Conservation (phyloP, 1,139 yeast genomes). For the Lodderomyces theae region DNA sequence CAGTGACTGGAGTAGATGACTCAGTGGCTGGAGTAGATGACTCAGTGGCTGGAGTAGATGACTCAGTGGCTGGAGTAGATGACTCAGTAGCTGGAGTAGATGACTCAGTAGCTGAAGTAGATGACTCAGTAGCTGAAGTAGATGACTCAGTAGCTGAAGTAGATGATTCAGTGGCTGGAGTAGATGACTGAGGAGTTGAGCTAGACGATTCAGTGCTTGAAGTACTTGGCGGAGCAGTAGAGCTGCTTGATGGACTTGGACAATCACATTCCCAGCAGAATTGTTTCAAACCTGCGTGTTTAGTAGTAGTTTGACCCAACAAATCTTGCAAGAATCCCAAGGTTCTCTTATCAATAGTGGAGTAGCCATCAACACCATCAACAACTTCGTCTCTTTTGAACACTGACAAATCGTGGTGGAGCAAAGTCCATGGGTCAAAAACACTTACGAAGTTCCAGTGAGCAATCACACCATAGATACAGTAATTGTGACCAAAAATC, state of each 20-base stretch:
- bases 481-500: conserved; percentile 7
- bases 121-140: conserved; percentile 1
- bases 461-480: conserved; percentile 1
- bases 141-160: conserved; percentile 5
- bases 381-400: conserved; percentile 11
- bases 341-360: conserved; percentile 9
- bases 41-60: background rate
- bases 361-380: conserved; percentile 4
- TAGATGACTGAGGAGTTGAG: background rate
- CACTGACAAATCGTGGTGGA: conserved; percentile 1
- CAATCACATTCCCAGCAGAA: conserved; percentile 13
- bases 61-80: background rate
- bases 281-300: conserved; percentile 9
- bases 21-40: background rate
- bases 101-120: background rate
- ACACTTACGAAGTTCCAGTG: conserved; percentile 4
- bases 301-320: conserved; percentile 5
- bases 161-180: conserved; percentile 4
- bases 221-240: conserved; percentile 4
- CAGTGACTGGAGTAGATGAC: background rate
- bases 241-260: conserved; percentile 3
- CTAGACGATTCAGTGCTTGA: conserved; percentile 3
- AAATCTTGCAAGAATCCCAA: conserved; percentile 7
- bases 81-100: background rate
- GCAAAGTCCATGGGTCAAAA: conserved; percentile 3